Percentiles rank a stretch among this genome's conserved stretches.
Evolutionary conservation across 1,284 basidiomycete genomes (phyloP).

Genomic region (Irpex sp.): DNA sequence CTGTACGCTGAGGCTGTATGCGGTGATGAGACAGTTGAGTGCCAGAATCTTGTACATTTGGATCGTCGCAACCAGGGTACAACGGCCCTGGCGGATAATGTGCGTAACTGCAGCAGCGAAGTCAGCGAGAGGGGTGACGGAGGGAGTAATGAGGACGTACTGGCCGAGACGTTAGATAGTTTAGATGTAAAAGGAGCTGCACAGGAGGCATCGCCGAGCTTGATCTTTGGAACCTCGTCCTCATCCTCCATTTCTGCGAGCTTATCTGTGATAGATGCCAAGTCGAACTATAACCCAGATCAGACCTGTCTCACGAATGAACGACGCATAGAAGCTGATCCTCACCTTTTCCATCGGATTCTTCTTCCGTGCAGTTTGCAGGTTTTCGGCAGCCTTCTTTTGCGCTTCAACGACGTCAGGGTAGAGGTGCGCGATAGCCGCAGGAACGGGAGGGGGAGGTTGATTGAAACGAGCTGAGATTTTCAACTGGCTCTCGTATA

Average conservation of each 20-base stretch:
- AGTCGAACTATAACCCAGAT: constrained; percentile 65
- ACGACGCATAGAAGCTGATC: constrained; percentile 2
- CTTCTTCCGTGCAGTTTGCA: constrained; percentile 63
- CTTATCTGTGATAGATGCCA: constrained; percentile 84
- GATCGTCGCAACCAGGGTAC: constrained; percentile 93
- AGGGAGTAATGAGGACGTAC: constrained; percentile 42
- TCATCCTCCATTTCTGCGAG: constrained; percentile 91
- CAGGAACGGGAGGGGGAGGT: constrained; percentile 86
- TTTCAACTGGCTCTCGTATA: constrained; percentile 91
- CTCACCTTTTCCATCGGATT: constrained; percentile 91
- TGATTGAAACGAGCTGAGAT: constrained; percentile 88
- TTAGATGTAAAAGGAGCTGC: constrained; percentile 97
- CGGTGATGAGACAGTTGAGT: constrained; percentile 93
- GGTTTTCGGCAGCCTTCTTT: constrained; percentile 64
- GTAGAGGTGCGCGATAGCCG: constrained; percentile 77
- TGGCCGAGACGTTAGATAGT: constrained; percentile 88
- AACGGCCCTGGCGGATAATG: constrained; percentile 94
- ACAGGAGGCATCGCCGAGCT: constrained; percentile 94
- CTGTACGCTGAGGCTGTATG: constrained; percentile 92
- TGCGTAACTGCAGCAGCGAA: constrained; percentile 67
- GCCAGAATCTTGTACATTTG: constrained; percentile 99
- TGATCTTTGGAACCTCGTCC: constrained; percentile 92
- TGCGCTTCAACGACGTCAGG: constrained; percentile 92
- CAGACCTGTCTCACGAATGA: constrained; percentile 1
- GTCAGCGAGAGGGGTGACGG: not conserved